A percentile compares a stretch with the other conserved stretches of the same genome.
phyloP scores from a whole-genome alignment of 169 alveolate genomes.

The Ichthyophthirius multifiliis region DNA sequence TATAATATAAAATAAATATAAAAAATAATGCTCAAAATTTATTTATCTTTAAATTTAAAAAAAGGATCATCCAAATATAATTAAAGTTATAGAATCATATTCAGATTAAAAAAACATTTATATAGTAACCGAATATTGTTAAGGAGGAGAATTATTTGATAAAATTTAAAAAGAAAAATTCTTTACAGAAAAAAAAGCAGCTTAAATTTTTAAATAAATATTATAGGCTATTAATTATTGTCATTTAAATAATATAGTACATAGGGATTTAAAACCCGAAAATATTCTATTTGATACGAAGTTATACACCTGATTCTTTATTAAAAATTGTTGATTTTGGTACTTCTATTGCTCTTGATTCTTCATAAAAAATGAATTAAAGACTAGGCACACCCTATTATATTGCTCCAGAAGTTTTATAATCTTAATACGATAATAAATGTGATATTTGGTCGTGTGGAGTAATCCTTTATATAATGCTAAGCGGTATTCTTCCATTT shows the following conservation, averaged over 20 bases:
- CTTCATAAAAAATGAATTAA: conserved; percentile 7
- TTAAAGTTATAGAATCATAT: conserved; percentile 57
- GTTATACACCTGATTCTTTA: conserved; percentile 27
- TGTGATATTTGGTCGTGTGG: conserved; percentile 79
- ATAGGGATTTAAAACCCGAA: conserved; percentile 85
- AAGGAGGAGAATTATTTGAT: conserved; percentile 71
- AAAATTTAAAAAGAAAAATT: conserved; percentile 52
- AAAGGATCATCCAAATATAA: conserved; percentile 64
- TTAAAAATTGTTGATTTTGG: conserved; percentile 52
- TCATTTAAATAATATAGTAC: conserved; percentile 77
- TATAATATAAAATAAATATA: too few species aligned
- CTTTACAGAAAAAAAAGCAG: conserved; percentile 66
- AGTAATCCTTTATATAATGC: conserved; percentile 48
- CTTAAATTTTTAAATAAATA: conserved; percentile 69
- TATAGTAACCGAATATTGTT: conserved; percentile 65
- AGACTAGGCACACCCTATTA: conserved; percentile 58
- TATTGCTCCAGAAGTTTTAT: conserved; percentile 59
- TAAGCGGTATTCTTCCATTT: conserved; percentile 45
- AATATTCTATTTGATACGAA: conserved; percentile 50
- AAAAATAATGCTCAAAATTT: too few species aligned
- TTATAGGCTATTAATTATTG: conserved; percentile 82
- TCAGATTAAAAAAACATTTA: conserved; percentile 60
- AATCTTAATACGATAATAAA: conserved; percentile 44
- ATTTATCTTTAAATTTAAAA: not conserved
- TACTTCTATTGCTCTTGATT: conserved; percentile 27